These are phyloP conservation scores for Coemansia sp. DNA, from an alignment of 192 early-diverging fungal species.

Conservation along the genomic window DNA sequence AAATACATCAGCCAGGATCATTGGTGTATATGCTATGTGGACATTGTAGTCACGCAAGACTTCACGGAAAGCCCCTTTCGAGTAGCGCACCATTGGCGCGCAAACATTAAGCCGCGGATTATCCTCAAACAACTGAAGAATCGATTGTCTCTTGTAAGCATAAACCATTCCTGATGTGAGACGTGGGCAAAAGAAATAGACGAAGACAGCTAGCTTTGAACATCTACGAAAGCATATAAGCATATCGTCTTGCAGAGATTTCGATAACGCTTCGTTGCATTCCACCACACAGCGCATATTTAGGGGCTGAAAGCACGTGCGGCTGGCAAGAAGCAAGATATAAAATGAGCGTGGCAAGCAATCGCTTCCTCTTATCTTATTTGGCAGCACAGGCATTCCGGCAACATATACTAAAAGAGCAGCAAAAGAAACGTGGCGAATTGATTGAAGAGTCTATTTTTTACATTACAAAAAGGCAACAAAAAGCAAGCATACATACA, in stretches of 20 bases:
- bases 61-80: conserved; percentile 90
- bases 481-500: no score
- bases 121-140: conserved; percentile 59
- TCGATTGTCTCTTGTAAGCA: conserved; percentile 31
- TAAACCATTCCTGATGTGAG: conserved; percentile 23
- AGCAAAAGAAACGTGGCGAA: background rate
- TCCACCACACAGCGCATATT: background rate
- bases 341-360: no score
- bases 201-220: background rate
- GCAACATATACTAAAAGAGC: no score
- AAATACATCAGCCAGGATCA: conserved; percentile 95
- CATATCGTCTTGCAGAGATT: background rate
- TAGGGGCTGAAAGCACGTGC: conserved; percentile 5
- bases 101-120: conserved; percentile 76
- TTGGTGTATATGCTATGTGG: conserved; percentile 91
- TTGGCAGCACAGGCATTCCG: no score
- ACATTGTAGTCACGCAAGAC: conserved; percentile 81
- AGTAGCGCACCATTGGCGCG: conserved; percentile 97
- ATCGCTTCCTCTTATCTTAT: no score
- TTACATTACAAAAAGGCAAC: background rate
- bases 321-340: background rate
- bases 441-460: background rate
- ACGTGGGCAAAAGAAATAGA: background rate
- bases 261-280: background rate
- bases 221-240: background rate